These are phyloP conservation scores for Parietaria judaica DNA, from an alignment of 306 rosid species.

Conservation along the genomic window DNA sequence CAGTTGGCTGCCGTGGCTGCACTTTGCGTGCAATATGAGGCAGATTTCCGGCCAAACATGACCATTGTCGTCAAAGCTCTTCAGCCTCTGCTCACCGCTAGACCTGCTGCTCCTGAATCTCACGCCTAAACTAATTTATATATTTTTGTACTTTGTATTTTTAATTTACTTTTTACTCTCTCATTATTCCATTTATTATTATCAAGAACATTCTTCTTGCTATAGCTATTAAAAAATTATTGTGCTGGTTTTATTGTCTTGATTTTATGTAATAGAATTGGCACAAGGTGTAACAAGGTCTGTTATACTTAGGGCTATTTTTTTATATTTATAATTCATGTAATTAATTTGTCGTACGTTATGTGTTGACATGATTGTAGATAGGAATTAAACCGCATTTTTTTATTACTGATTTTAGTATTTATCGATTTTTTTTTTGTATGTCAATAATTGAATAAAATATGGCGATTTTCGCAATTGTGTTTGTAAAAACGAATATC, in stretches of 20 bases:
- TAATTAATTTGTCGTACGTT: not conserved
- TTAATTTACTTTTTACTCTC: too few relatives aligned
- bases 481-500: too few relatives aligned
- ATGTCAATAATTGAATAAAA: too few relatives aligned
- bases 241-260: not conserved
- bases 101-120: conserved; percentile 66
- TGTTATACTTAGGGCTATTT: not conserved
- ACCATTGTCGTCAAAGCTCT: conserved; percentile 94
- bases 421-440: not conserved
- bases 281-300: not conserved
- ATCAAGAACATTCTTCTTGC: not conserved
- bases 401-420: not conserved
- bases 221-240: too few relatives aligned
- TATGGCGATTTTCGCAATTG: too few relatives aligned
- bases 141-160: not conserved
- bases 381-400: not conserved
- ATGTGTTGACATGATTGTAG: not conserved
- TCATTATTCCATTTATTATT: not conserved
- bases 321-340: too few relatives aligned
- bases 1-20: conserved; percentile 99
- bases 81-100: conserved; percentile 86
- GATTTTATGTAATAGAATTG: not conserved
- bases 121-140: conserved; percentile 23
- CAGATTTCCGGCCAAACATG: conserved; percentile 98
- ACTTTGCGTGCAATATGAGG: conserved; percentile 93